These are phyloP conservation scores for Aureobasidium musti DNA, from an alignment of 2,329 filamentous ascomycete species.

Conservation along the genomic window DNA sequence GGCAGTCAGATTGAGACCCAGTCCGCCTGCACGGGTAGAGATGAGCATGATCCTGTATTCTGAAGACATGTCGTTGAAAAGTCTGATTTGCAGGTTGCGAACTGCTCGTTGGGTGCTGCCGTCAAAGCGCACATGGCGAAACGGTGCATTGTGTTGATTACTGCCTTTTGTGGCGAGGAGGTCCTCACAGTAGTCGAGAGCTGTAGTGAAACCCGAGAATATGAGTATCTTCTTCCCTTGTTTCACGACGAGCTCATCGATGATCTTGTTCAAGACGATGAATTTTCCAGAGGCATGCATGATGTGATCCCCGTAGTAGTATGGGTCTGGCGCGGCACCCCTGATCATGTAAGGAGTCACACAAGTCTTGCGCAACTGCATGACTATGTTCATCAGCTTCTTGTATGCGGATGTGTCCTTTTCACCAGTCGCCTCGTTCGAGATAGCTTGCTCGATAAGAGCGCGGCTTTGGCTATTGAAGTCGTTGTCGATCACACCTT, in stretches of 20 bases:
- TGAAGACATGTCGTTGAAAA: conserved; percentile 53
- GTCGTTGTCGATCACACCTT: conserved; percentile 40
- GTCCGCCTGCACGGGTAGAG: conserved; percentile 57
- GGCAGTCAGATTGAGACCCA: conserved; percentile 58
- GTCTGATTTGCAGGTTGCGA: conserved; percentile 55
- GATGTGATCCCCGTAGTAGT: conserved; percentile 51
- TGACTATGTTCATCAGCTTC: conserved; percentile 56
- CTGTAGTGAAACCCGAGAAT: conserved; percentile 58
- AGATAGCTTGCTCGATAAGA: conserved; percentile 46
- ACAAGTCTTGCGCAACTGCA: conserved; percentile 59
- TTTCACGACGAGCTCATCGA: conserved; percentile 53
- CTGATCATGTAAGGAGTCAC: conserved; percentile 57
- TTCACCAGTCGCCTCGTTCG: conserved; percentile 39
- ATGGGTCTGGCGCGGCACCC: conserved; percentile 50
- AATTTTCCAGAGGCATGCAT: conserved; percentile 59
- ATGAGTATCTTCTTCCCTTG: conserved; percentile 58
- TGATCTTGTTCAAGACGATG: conserved; percentile 56
- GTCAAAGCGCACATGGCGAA: conserved; percentile 55
- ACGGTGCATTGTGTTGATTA: conserved; percentile 40
- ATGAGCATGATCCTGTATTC: conserved; percentile 58
- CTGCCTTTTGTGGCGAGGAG: conserved; percentile 51
- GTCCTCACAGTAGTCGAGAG: conserved; percentile 56
- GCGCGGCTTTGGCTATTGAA: conserved; percentile 52
- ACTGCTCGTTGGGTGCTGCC: conserved; percentile 52
- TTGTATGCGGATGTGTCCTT: conserved; percentile 38